phyloP scores from a whole-genome alignment of 2,329 filamentous ascomycete species.

The Colletotrichum tanaceti region DNA sequence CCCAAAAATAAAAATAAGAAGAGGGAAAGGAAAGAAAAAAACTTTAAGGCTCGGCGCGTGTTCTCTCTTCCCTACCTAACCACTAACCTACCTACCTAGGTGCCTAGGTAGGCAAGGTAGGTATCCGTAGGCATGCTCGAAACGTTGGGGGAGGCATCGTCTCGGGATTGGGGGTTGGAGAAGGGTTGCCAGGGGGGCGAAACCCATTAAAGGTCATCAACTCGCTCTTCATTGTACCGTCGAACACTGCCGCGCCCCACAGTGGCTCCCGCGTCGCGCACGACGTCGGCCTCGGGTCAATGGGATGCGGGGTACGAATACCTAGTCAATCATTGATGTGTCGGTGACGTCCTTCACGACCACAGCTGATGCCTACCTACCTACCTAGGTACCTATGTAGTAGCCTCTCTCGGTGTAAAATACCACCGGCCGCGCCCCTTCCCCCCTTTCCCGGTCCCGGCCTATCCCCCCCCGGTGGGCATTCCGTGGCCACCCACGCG shows the following conservation, averaged over 20 bases:
- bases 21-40: neutral
- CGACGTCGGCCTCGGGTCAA: slow-evolving; percentile 39
- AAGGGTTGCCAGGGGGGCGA: slow-evolving; percentile 20
- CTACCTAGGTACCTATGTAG: too few relatives aligned
- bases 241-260: slow-evolving; percentile 34
- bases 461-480: slow-evolving; percentile 16
- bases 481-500: slow-evolving; percentile 5
- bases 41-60: slow-evolving; percentile 21
- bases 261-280: slow-evolving; percentile 4
- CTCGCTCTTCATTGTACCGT: slow-evolving; percentile 42
- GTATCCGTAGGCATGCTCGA: too few relatives aligned
- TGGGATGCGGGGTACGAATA: slow-evolving; percentile 41
- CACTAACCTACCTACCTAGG: too few relatives aligned
- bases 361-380: neutral
- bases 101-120: too few relatives aligned
- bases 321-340: slow-evolving; percentile 1
- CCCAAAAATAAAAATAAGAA: neutral
- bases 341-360: slow-evolving; percentile 28
- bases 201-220: slow-evolving; percentile 39
- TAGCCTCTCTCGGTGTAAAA: slow-evolving; percentile 29
- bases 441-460: neutral
- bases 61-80: neutral
- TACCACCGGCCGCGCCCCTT: slow-evolving; percentile 6
- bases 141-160: slow-evolving; percentile 18
- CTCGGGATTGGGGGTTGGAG: slow-evolving; percentile 33